Evolutionary conservation across 2,329 filamentous ascomycete genomes (phyloP).

Genomic region (Coccinonectria pachysandricola): DNA sequence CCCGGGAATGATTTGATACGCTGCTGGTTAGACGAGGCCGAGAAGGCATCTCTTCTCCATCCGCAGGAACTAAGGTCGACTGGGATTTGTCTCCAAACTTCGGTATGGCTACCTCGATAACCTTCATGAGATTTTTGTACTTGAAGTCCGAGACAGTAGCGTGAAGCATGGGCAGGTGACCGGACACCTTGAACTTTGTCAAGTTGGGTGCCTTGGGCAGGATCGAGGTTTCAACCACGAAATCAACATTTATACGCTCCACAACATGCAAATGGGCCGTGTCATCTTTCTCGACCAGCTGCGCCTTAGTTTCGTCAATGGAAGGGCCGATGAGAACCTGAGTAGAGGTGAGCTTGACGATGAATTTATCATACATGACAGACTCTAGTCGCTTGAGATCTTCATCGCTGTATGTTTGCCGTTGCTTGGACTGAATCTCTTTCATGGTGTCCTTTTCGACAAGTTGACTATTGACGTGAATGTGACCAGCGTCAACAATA

Average conservation of each 20-base stretch:
- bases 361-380: slow-evolving; percentile 95
- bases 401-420: slow-evolving; percentile 74
- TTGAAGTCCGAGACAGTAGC: slow-evolving; percentile 88
- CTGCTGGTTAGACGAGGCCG: slow-evolving; percentile 37
- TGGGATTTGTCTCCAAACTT: slow-evolving; percentile 48
- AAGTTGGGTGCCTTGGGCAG: slow-evolving; percentile 91
- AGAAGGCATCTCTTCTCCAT: slow-evolving; percentile 14
- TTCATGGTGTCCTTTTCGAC: slow-evolving; percentile 85
- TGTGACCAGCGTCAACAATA: slow-evolving; percentile 92
- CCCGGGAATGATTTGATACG: slow-evolving; percentile 34
- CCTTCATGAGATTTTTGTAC: slow-evolving; percentile 92
- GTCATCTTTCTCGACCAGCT: slow-evolving; percentile 59
- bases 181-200: slow-evolving; percentile 83
- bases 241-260: slow-evolving; percentile 94
- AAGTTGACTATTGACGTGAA: slow-evolving; percentile 85
- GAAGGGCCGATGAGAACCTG: slow-evolving; percentile 93
- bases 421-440: slow-evolving; percentile 85
- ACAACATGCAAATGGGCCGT: slow-evolving; percentile 76
- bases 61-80: slow-evolving; percentile 14
- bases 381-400: slow-evolving; percentile 83
- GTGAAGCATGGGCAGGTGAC: slow-evolving; percentile 84
- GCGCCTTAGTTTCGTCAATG: slow-evolving; percentile 77
- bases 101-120: slow-evolving; percentile 91
- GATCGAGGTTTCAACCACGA: slow-evolving; percentile 92
- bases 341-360: slow-evolving; percentile 85